These are phyloP conservation scores for Petrea volubilis DNA, from an alignment of 257 asterid genomes.

Conservation along the genomic window DNA sequence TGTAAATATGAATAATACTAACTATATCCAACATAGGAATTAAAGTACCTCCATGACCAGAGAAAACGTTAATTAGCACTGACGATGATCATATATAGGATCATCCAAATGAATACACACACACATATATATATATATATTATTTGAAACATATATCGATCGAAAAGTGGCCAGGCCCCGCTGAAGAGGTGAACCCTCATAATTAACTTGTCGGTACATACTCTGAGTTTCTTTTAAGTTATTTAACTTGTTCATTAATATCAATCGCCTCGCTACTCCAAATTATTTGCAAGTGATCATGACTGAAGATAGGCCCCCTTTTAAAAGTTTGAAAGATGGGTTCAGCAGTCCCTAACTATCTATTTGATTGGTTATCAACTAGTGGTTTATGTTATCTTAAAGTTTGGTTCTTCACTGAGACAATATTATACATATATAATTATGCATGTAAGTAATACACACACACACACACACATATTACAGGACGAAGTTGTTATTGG, in stretches of 20 bases:
- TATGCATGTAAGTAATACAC: too few relatives aligned
- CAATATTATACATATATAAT: not conserved
- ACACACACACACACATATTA: too few relatives aligned
- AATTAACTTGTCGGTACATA: conserved; percentile 20
- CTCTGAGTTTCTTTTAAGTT: conserved; percentile 2
- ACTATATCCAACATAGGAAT: too few relatives aligned
- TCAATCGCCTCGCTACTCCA: too few relatives aligned
- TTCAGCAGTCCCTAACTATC: conserved; percentile 3
- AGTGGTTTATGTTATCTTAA: not conserved
- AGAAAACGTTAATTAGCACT: not conserved
- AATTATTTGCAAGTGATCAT: not conserved
- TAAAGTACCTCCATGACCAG: too few relatives aligned
- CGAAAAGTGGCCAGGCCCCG: conserved; percentile 10
- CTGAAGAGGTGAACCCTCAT: not conserved
- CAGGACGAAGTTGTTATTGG: too few relatives aligned
- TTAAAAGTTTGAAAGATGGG: not conserved
- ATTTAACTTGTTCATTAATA: not conserved
- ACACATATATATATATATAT: too few relatives aligned
- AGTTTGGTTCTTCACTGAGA: not conserved
- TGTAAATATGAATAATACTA: too few relatives aligned
- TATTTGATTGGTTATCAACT: not conserved
- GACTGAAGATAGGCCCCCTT: not conserved
- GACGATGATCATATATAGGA: not conserved
- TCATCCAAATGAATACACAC: not conserved
- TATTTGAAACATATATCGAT: not conserved